Evolutionary conservation across 768 basidiomycete species (phyloP).

Genomic region (Macrolepiota dolichaula): DNA sequence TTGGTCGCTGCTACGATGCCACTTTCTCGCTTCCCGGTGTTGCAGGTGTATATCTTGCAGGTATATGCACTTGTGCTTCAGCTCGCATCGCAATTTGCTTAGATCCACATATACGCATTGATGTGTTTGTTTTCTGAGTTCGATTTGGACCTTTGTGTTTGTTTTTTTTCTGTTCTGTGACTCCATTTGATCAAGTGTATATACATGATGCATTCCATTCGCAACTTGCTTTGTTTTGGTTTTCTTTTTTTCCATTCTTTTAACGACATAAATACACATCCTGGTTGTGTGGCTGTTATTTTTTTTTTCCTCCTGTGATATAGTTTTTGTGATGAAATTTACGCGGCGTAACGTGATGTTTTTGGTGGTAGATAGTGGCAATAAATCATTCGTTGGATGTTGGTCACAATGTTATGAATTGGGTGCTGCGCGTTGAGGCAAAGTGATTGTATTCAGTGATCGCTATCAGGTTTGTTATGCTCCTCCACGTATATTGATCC

Average conservation of each 20-base stretch:
- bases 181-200: background rate
- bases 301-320: background rate
- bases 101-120: background rate
- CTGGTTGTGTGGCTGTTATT: background rate
- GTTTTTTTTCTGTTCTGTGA: background rate
- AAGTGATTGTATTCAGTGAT: no score
- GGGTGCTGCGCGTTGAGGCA: no score
- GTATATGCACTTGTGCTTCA: constrained; percentile 7
- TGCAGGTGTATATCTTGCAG: constrained; percentile 6
- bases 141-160: background rate
- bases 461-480: no score
- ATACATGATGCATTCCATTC: background rate
- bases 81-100: background rate
- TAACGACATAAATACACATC: background rate
- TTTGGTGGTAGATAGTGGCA: background rate
- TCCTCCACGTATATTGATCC: no score
- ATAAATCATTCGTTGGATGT: background rate
- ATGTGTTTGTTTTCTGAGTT: background rate
- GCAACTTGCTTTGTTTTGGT: background rate
- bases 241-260: no score
- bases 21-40: background rate
- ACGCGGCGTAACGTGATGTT: background rate
- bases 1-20: constrained; percentile 1
- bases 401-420: background rate
- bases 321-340: background rate